These are phyloP conservation scores for Teratosphaeria gauchensis DNA, from an alignment of 2,329 filamentous ascomycete species.

Conservation along the genomic window DNA sequence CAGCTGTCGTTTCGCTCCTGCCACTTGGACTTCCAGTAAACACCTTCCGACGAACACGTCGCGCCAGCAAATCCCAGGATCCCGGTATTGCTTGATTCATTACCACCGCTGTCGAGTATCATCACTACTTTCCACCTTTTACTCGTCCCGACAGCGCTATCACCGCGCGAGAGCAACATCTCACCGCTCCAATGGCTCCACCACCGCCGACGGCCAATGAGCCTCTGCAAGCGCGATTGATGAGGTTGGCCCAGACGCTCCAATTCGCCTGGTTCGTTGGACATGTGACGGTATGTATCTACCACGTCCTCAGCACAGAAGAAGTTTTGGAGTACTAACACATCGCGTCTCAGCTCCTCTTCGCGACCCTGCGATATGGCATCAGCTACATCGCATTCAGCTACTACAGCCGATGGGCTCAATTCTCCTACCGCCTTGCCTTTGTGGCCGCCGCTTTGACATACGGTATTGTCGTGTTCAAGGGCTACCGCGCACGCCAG, in stretches of 20 bases:
- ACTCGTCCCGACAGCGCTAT: too few relatives aligned
- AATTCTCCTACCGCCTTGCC: constrained; percentile 78
- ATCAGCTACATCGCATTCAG: constrained; percentile 86
- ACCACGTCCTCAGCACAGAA: neutral
- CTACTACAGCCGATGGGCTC: constrained; percentile 66
- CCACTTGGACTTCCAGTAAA: neutral
- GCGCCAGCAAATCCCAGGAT: neutral
- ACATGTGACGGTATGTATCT: constrained; percentile 53
- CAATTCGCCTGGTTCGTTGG: constrained; percentile 61
- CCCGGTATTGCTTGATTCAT: neutral
- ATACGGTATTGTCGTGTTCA: constrained; percentile 98
- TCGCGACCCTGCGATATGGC: constrained; percentile 72
- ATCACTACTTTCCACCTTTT: too few relatives aligned
- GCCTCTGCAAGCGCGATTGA: constrained; percentile 13
- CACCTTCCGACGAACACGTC: neutral
- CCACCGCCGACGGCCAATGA: constrained; percentile 9
- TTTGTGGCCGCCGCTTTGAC: constrained; percentile 84
- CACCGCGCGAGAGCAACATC: neutral
- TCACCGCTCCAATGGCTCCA: constrained; percentile 13
- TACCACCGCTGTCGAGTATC: too few relatives aligned
- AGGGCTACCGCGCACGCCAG: constrained; percentile 80
- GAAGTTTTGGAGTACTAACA: neutral
- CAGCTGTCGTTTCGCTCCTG: neutral
- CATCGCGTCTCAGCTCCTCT: constrained; percentile 47
- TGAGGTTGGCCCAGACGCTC: constrained; percentile 9